Evolutionary conservation across 2,329 filamentous ascomycete genomes (phyloP).

Genomic region (Rhinocladiella similis): DNA sequence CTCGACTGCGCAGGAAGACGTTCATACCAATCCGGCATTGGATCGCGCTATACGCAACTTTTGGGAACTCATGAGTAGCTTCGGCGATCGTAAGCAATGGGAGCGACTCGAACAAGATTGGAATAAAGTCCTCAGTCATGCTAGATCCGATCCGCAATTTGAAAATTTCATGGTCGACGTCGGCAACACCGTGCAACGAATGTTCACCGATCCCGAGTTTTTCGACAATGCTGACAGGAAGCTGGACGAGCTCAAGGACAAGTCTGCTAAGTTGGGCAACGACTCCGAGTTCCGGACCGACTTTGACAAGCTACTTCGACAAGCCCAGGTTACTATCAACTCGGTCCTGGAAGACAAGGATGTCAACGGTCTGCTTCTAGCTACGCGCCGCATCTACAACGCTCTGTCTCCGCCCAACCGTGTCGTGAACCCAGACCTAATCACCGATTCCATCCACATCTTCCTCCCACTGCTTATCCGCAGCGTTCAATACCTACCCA

Average conservation of each 20-base stretch:
- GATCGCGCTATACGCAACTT: conserved; percentile 77
- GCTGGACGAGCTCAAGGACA: conserved; percentile 58
- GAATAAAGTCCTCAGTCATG: conserved; percentile 70
- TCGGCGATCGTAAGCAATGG: conserved; percentile 76
- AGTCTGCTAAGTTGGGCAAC: conserved; percentile 58
- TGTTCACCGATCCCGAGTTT: conserved; percentile 83
- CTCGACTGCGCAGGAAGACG: conserved; percentile 66
- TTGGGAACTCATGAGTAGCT: conserved; percentile 76
- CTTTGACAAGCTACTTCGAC: conserved; percentile 68
- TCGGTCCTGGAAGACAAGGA: conserved; percentile 72
- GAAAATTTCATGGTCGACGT: conserved; percentile 74
- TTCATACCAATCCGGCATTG: conserved; percentile 71
- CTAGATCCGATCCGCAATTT: conserved; percentile 76
- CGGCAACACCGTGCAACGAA: conserved; percentile 72
- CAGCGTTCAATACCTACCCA: conserved; percentile 81
- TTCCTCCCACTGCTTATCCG: conserved; percentile 78
- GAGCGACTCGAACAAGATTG: conserved; percentile 69
- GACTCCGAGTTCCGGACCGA: conserved; percentile 71
- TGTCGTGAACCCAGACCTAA: conserved; percentile 67
- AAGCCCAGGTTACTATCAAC: conserved; percentile 66
- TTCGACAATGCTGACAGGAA: conserved; percentile 73
- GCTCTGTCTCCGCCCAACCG: conserved; percentile 68
- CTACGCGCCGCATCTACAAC: conserved; percentile 65
- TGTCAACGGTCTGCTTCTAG: conserved; percentile 67
- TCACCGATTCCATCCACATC: conserved; percentile 74